phyloP scores from a whole-genome alignment of 768 basidiomycete species.

The Cystofilobasidium capitatum region DNA sequence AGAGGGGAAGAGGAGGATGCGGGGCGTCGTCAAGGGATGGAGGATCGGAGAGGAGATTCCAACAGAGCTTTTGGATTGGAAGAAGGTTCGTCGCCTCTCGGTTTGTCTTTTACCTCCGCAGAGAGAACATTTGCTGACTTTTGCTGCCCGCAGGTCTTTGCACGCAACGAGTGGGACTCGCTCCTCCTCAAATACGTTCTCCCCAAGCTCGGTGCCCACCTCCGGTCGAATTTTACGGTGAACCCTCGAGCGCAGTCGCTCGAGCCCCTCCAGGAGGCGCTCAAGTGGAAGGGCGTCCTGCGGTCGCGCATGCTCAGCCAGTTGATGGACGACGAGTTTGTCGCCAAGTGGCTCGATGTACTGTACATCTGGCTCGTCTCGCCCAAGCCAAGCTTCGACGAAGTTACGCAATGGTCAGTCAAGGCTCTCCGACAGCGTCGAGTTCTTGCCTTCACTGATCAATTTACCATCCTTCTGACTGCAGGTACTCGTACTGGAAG shows the following conservation, averaged over 20 bases:
- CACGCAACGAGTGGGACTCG: slow-evolving; percentile 74
- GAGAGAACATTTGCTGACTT: neutral
- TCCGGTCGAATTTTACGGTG: slow-evolving; percentile 77
- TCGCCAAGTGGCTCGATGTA: slow-evolving; percentile 91
- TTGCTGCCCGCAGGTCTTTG: slow-evolving; percentile 52
- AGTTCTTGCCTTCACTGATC: neutral
- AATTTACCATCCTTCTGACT: neutral
- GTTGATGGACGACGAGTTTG: slow-evolving; percentile 81
- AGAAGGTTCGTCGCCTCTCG: slow-evolving; percentile 50
- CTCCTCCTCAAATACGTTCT: slow-evolving; percentile 83
- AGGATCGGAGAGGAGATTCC: slow-evolving; percentile 60
- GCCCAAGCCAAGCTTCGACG: slow-evolving; percentile 74
- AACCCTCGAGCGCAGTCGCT: slow-evolving; percentile 87
- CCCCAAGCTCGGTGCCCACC: slow-evolving; percentile 71
- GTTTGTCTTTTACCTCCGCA: neutral
- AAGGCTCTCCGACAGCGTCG: neutral
- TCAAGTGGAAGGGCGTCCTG: slow-evolving; percentile 66
- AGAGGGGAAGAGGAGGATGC: slow-evolving; percentile 77
- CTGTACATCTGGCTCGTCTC: slow-evolving; percentile 89
- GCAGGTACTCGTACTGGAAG: slow-evolving; percentile 28
- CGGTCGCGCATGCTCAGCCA: slow-evolving; percentile 69
- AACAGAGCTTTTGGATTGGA: slow-evolving; percentile 68
- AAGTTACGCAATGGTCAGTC: slow-evolving; percentile 84
- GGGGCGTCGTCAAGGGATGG: slow-evolving; percentile 69
- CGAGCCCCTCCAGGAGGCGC: slow-evolving; percentile 60